These are phyloP conservation scores for Bromus sterilis DNA, from an alignment of 176 grass and related monocot genomes.

Conservation along the genomic window DNA sequence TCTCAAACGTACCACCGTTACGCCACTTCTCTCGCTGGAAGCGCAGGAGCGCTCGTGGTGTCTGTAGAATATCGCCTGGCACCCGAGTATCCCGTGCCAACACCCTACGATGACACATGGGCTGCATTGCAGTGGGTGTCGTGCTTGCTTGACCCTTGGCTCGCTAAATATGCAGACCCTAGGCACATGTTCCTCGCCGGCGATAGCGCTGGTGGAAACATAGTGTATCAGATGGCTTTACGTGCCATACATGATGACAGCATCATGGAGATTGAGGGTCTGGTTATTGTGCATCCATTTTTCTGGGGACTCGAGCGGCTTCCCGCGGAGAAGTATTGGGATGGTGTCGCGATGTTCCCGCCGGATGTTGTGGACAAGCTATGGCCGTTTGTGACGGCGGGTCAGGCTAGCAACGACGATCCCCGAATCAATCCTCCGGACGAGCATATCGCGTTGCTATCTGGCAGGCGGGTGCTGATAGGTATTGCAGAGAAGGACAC, in stretches of 20 bases:
- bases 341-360: not conserved
- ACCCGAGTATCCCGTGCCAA: not conserved
- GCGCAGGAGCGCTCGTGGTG: not conserved
- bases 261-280: not conserved
- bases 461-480: not conserved
- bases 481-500: not conserved
- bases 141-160: not conserved
- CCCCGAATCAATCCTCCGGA: not conserved
- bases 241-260: not conserved
- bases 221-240: not conserved
- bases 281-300: not conserved
- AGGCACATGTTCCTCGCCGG: not conserved
- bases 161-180: not conserved
- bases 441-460: not conserved
- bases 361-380: not conserved
- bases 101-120: not conserved
- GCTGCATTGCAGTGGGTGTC: not conserved
- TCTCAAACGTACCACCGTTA: not conserved
- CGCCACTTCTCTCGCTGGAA: not conserved
- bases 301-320: not conserved
- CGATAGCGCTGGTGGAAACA: not conserved
- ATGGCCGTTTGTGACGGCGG: not conserved
- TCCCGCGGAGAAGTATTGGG: not conserved
- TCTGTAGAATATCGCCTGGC: not conserved
- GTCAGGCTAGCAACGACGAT: not conserved